Base-by-base conservation (phyloP, 2,329 filamentous ascomycete genomes). In the Aureobasidium uvarum region DNA sequence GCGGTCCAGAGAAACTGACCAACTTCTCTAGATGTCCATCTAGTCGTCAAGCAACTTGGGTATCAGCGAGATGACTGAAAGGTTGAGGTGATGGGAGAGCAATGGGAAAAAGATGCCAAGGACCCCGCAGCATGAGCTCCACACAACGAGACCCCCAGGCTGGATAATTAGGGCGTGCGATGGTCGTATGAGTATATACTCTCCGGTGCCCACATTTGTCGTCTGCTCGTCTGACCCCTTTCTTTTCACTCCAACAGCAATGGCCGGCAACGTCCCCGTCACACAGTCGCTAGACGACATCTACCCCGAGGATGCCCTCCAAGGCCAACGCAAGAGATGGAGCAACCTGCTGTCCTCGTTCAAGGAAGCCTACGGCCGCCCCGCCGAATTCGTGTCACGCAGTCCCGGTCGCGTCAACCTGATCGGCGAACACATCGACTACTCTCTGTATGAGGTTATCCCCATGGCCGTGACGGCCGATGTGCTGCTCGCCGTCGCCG, bases 351-450 rank as follows among this genome's bases (percentile, higher is more conserved):
- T 94, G 48, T 79, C 84, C 60, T 83, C 84, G 70, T 98, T 98
- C 78, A 81, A 87, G 70, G 78, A 84, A 66, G 80, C 79, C 48
- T 96, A 94, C 78, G 88, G 86, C 70, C 83, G 86, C 60, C 80
- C 83, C 18, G 87, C 93, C 45, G 84, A 90, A 66, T 97, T 96
- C 73, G 86, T 98, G 23, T 86, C 94, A 11, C 88, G 95, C 68
- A 96, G 93, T 64, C 95, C 95, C 1, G 95, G 95, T 67, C 86
- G 95, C 70, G 95, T 99, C 70, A 98, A 98, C 81, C 95, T 99
- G 74, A 97, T 99, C 75, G 95, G 95, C 77, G 95, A 99, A 83
- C 95, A 99, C 81, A 96, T 99, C 73, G 95, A 99, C 81, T 99
- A 99, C 81, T 96, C 92, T 16, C 86, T 99, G 23, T 99, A 98